Conservation (phyloP, 176 grass and related monocot species). For the Juncus effusus region DNA sequence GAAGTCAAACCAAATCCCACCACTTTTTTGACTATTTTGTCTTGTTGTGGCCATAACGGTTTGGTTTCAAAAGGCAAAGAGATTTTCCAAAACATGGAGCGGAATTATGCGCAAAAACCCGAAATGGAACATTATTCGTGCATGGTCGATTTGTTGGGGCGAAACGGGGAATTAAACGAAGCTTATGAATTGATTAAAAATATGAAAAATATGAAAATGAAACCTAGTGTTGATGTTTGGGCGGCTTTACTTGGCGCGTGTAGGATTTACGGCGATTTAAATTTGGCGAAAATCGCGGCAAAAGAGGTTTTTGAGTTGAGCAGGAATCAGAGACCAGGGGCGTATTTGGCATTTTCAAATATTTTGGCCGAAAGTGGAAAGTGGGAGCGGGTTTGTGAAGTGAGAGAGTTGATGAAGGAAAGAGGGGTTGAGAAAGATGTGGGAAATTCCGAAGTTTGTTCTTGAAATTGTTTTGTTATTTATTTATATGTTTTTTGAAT, state of each 20-base stretch:
- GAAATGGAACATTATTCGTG: constrained; percentile 85
- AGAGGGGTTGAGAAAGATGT: constrained; percentile 55
- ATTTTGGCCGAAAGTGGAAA: constrained; percentile 58
- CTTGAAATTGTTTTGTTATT: constrained; percentile 14
- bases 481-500: neutral
- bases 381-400: constrained; percentile 57
- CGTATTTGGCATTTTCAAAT: constrained; percentile 88
- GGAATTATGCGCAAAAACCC: constrained; percentile 41
- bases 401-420: constrained; percentile 66
- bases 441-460: constrained; percentile 57
- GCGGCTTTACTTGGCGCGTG: constrained; percentile 59
- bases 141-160: constrained; percentile 85
- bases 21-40: constrained; percentile 67
- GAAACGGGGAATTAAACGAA: constrained; percentile 48
- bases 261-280: constrained; percentile 59
- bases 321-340: constrained; percentile 44
- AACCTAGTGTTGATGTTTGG: constrained; percentile 76
- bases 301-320: constrained; percentile 63
- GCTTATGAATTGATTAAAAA: constrained; percentile 44
- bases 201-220: constrained; percentile 39
- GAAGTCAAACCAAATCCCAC: constrained; percentile 51
- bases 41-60: constrained; percentile 61
- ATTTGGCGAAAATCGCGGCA: constrained; percentile 50
- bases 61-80: constrained; percentile 54
- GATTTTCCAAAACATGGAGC: constrained; percentile 77